Evolutionary conservation across 176 grass and related monocot species (phyloP).

Genomic region (Musa troglodytarum): DNA sequence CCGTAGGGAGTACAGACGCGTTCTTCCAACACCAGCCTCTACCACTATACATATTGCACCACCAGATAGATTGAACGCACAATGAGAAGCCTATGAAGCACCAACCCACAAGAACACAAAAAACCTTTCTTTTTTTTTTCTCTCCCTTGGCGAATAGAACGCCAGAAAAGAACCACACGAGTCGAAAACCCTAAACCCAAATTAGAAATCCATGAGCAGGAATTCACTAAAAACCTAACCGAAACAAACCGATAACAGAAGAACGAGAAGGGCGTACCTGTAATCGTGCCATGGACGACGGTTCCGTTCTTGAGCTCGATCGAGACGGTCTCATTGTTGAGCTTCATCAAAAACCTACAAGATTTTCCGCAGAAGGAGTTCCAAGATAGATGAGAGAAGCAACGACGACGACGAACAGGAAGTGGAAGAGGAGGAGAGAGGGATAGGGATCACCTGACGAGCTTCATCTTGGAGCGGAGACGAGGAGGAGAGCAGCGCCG

Average conservation of each 20-base stretch:
- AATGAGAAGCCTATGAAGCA: background rate
- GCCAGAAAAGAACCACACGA: background rate
- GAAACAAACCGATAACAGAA: background rate
- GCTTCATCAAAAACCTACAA: constrained; percentile 91
- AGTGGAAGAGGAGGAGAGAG: background rate
- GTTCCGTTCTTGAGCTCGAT: constrained; percentile 97
- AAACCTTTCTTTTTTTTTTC: no score
- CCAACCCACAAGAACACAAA: background rate
- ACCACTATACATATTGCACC: no score
- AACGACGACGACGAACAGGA: background rate
- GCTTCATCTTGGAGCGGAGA: constrained; percentile 63
- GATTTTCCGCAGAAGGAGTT: background rate
- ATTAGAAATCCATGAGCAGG: background rate
- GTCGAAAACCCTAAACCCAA: background rate
- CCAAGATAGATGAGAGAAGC: background rate
- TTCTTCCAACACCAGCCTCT: no score
- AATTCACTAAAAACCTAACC: background rate
- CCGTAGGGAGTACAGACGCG: no score
- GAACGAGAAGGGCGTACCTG: constrained; percentile 35
- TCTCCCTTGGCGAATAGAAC: background rate
- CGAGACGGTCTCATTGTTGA: constrained; percentile 95
- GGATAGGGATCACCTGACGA: constrained; percentile 51
- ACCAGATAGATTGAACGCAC: no score
- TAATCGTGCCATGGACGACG: constrained; percentile 86
- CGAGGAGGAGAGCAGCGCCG: background rate